phyloP scores from a whole-genome alignment of 345 rosid species.

The Gossypioides kirkii region DNA sequence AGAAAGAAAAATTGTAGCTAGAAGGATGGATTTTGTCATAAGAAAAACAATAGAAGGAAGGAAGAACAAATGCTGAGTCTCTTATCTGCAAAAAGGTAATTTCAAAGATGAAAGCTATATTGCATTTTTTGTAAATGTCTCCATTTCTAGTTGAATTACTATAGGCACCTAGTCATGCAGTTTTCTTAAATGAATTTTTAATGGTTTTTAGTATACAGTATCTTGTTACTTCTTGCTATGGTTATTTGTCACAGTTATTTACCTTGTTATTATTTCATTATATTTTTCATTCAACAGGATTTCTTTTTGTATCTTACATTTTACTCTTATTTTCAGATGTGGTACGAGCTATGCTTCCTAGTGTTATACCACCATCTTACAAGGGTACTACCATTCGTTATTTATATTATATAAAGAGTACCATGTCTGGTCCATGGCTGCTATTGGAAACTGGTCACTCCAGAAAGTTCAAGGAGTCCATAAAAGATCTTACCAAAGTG shows the following conservation, averaged over 20 bases:
- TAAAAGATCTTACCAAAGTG: constrained; percentile 52
- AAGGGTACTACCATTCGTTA: constrained; percentile 86
- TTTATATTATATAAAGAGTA: constrained; percentile 65
- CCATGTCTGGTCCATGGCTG: constrained; percentile 57
- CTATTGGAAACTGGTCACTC: constrained; percentile 59
- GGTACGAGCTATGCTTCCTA: constrained; percentile 66
- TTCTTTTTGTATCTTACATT: background rate
- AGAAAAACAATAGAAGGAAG: background rate
- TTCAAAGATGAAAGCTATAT: background rate
- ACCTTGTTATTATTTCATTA: constrained; percentile 1
- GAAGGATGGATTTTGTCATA: background rate
- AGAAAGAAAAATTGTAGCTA: background rate
- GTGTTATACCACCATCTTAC: constrained; percentile 78
- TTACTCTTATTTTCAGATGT: constrained; percentile 43
- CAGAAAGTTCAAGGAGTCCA: constrained; percentile 30
- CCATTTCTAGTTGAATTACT: background rate
- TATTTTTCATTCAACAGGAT: background rate
- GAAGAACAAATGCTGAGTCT: background rate
- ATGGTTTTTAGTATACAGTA: background rate
- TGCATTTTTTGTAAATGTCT: background rate
- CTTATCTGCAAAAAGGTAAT: background rate
- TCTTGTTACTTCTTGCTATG: background rate
- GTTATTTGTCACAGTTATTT: background rate
- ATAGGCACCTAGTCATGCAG: background rate
- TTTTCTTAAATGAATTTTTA: background rate